Conservation (phyloP, 2,329 filamentous ascomycete species). For the Sporothrix dimorphospora region DNA sequence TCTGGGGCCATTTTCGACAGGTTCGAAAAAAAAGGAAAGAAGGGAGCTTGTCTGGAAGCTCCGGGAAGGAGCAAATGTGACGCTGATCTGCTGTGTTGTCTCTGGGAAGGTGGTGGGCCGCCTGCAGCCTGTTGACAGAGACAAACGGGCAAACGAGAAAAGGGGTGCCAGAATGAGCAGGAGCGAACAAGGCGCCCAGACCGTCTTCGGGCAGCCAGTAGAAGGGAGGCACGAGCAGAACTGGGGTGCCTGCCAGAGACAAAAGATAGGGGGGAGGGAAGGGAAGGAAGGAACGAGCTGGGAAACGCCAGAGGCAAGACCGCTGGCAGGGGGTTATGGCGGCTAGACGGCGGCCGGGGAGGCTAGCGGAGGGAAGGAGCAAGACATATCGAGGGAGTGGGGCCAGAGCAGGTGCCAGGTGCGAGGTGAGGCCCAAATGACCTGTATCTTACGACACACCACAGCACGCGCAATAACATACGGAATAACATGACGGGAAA, state of each 20-base stretch:
- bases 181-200: slow-evolving; percentile 16
- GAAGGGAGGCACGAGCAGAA: background rate
- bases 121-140: background rate
- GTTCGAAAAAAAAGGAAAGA: background rate
- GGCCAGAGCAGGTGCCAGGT: background rate
- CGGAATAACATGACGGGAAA: background rate
- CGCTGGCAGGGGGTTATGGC: slow-evolving; percentile 4
- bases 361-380: slow-evolving; percentile 17
- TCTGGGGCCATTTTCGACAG: background rate
- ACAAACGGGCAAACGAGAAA: background rate
- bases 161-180: slow-evolving; percentile 9
- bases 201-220: slow-evolving; percentile 14
- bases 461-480: background rate
- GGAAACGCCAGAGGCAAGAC: slow-evolving; percentile 10
- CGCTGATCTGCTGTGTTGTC: slow-evolving; percentile 18
- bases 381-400: slow-evolving; percentile 2
- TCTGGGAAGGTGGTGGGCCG: background rate
- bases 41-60: slow-evolving; percentile 12
- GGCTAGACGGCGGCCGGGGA: slow-evolving; percentile 7
- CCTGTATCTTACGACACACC: background rate
- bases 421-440: background rate
- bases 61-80: slow-evolving; percentile 11
- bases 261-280: background rate
- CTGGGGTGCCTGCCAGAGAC: background rate
- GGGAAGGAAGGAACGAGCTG: slow-evolving; percentile 1